Percentiles rank a stretch among this genome's conserved stretches.
Conservation (phyloP, 2,329 filamentous ascomycete species). For the Penicillium hesseltinei region DNA sequence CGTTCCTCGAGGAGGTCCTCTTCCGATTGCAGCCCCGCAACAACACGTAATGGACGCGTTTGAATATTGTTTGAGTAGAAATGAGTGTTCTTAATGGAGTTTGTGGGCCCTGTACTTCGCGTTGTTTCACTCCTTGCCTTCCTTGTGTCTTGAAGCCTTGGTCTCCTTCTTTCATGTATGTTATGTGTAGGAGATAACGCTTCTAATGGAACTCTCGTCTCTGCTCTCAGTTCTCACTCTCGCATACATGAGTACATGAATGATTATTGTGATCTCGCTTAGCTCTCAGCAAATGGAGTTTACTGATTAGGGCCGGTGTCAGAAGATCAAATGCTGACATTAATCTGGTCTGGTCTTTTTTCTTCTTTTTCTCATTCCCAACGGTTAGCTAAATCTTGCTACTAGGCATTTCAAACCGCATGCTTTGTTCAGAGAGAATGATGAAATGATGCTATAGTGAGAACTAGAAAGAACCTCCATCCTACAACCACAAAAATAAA, state of each 20-base stretch:
- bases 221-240: neutral
- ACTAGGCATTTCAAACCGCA: too few species aligned
- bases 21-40: slow-evolving; percentile 79
- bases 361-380: neutral
- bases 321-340: neutral
- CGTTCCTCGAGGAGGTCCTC: slow-evolving; percentile 87
- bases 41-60: neutral
- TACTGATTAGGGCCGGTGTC: neutral
- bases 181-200: neutral
- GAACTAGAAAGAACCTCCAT: neutral
- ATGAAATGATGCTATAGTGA: neutral
- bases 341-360: neutral
- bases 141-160: neutral
- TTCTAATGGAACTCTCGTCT: neutral
- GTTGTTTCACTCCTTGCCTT: neutral
- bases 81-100: neutral
- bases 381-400: neutral
- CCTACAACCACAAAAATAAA: neutral
- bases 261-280: neutral
- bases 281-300: neutral
- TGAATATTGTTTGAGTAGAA: neutral
- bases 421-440: neutral
- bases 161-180: neutral
- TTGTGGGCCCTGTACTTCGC: neutral
- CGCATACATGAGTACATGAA: neutral